Evolutionary conservation across 306 rosid species (phyloP), one percentile per base, ranked within the genome.

Genomic region (Sphenostylis stenocarpa): DNA sequence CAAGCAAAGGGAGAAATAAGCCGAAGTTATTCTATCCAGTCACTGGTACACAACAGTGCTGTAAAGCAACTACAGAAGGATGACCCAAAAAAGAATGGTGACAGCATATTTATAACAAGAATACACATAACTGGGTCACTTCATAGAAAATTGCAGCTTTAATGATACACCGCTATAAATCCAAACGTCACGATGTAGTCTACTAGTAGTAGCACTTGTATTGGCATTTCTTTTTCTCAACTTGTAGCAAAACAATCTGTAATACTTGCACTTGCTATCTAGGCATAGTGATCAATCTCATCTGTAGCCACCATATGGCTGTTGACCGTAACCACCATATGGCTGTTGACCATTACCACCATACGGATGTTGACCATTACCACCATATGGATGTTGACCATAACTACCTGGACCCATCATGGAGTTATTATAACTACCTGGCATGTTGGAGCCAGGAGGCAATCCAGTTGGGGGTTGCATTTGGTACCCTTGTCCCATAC

Each of bases 331-430:
- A 62, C 89, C 86, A 0, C 96, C 96, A 64, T 89, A 90, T 6
- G 96, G 96, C 82, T 80, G 99, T 80, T 89, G 99, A 57, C 75
- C 68, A 67, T 89, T 87, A 60, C 90, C 86, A 72, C 96, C 96
- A 56, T 90, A 92, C 6, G 96, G 97, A 78, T 82, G 99, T 79
- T 89, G 98, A 60, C 76, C 69, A 65, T 89, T 88, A 62, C 89
- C 86, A 0, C 97, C 96, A 65, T 90, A 90, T 6, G 96, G 96
- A 80, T 80, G 99, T 80, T 89, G 99, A 57, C 75, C 68, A 67
- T 89, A 89, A 64, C 90, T 86, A 72, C 96, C 97, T 15, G 85
- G 53, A 71, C 97, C 96, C 92, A 87, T 88, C 97, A 86, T 89
- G 48, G 91, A 79, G 83, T 92, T 89, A 80, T 92, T 89, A 76